A percentile compares a stretch with the other conserved stretches of the same genome.
phyloP scores from a whole-genome alignment of 306 rosid species.

The Argentina anserina region DNA sequence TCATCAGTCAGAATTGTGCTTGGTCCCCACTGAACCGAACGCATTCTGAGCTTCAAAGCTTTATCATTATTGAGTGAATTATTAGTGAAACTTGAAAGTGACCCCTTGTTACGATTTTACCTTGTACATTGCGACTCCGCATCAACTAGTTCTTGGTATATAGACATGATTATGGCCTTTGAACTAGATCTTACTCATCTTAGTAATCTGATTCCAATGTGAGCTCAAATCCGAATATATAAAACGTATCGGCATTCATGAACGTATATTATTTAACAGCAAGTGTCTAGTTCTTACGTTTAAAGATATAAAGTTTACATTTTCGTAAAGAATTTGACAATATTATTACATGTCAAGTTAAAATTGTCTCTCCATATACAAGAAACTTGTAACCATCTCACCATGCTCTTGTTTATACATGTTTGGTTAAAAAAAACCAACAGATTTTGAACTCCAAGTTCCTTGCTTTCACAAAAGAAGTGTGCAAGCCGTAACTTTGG shows the following conservation, averaged over 20 bases:
- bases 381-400: neutral
- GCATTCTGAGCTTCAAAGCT: neutral
- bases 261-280: too few relatives aligned
- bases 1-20: neutral
- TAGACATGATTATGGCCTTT: neutral
- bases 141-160: neutral
- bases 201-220: neutral
- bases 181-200: neutral
- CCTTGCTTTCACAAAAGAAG: slow-evolving; percentile 21
- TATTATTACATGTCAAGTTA: neutral
- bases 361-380: neutral
- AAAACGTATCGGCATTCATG: neutral
- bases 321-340: neutral
- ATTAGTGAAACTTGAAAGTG: neutral
- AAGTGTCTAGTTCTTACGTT: too few relatives aligned
- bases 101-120: neutral
- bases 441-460: neutral
- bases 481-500: neutral
- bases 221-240: neutral
- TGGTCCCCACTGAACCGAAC: slow-evolving; percentile 31
- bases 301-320: neutral
- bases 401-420: neutral
- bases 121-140: neutral
- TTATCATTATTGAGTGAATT: neutral
- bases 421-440: neutral